These are phyloP conservation scores for Gracilaria caudata DNA, from an alignment of 23 red algal genomes.

Conservation along the genomic window DNA sequence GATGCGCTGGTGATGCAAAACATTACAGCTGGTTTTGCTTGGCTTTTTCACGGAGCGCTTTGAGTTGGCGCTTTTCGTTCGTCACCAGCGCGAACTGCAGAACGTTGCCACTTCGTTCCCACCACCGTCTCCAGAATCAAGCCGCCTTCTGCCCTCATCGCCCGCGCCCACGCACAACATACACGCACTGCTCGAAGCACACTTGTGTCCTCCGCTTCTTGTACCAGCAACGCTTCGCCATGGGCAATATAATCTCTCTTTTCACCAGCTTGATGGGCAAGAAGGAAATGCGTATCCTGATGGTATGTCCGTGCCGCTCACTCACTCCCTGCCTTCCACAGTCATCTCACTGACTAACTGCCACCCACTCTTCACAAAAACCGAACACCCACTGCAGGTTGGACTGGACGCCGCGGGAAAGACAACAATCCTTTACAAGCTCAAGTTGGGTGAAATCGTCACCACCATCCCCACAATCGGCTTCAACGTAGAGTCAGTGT, in stretches of 20 bases:
- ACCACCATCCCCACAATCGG: slow-evolving; percentile 95
- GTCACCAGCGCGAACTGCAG: neutral
- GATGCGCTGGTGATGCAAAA: neutral
- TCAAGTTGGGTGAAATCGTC: slow-evolving; percentile 95
- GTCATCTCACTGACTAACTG: neutral
- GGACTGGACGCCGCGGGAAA: slow-evolving; percentile 49
- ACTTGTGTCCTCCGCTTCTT: neutral
- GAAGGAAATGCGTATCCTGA: slow-evolving; percentile 86
- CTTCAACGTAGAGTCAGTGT: slow-evolving; percentile 68
- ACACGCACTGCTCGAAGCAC: neutral
- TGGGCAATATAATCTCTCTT: slow-evolving; percentile 5
- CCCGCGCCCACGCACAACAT: too few relatives aligned
- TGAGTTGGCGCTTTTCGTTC: too few relatives aligned
- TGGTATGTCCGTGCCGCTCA: slow-evolving; percentile 70
- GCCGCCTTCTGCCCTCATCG: neutral
- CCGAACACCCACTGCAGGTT: slow-evolving; percentile 26
- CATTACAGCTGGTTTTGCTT: neutral
- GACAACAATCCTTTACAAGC: slow-evolving; percentile 94
- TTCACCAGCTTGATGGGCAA: slow-evolving; percentile 42
- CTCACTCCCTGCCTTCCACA: neutral
- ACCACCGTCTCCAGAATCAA: neutral
- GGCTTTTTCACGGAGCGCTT: neutral
- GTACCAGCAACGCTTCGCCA: neutral
- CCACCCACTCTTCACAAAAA: neutral
- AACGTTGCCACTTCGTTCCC: neutral